Percentiles rank a stretch among this genome's conserved stretches.
Conservation (phyloP, 768 basidiomycete species). For the Macrolepiota fuliginosa region DNA sequence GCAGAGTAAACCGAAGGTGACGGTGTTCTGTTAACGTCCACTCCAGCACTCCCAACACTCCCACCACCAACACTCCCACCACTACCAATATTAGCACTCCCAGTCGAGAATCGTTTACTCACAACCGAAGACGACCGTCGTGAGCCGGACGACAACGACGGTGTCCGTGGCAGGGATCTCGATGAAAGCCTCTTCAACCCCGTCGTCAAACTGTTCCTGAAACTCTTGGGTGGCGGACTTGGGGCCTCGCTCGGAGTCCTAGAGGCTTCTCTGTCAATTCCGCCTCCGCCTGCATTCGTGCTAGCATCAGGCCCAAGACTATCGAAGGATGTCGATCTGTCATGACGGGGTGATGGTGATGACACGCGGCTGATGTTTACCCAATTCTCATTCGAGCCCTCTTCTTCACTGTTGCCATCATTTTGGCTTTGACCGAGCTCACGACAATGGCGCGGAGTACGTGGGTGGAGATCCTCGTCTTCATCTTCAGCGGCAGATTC, state of each 20-base stretch:
- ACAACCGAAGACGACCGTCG: constrained; percentile 27
- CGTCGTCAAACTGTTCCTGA: constrained; percentile 44
- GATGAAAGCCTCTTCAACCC: constrained; percentile 47
- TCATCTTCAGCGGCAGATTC: constrained; percentile 5
- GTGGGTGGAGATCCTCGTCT: background rate
- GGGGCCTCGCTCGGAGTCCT: constrained; percentile 27
- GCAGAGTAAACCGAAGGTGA: constrained; percentile 30
- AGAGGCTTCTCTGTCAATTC: constrained; percentile 13
- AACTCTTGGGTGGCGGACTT: constrained; percentile 49
- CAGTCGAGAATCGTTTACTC: constrained; percentile 31
- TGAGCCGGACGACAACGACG: constrained; percentile 52
- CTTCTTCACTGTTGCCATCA: background rate
- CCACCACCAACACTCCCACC: background rate
- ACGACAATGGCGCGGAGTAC: background rate
- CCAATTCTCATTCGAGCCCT: constrained; percentile 11
- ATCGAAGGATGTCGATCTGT: constrained; percentile 19
- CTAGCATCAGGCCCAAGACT: constrained; percentile 9
- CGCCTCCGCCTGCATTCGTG: constrained; percentile 8
- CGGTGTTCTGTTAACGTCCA: constrained; percentile 25
- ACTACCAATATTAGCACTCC: background rate
- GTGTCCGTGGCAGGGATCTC: constrained; percentile 58
- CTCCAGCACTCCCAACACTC: background rate
- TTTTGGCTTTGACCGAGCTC: background rate
- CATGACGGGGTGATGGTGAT: constrained; percentile 16
- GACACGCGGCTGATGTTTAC: constrained; percentile 7